A percentile compares a stretch with the other conserved stretches of the same genome.
These are phyloP conservation scores for Tuber umbilicatum DNA, from an alignment of 495 filamentous ascomycete species.

Conservation along the genomic window DNA sequence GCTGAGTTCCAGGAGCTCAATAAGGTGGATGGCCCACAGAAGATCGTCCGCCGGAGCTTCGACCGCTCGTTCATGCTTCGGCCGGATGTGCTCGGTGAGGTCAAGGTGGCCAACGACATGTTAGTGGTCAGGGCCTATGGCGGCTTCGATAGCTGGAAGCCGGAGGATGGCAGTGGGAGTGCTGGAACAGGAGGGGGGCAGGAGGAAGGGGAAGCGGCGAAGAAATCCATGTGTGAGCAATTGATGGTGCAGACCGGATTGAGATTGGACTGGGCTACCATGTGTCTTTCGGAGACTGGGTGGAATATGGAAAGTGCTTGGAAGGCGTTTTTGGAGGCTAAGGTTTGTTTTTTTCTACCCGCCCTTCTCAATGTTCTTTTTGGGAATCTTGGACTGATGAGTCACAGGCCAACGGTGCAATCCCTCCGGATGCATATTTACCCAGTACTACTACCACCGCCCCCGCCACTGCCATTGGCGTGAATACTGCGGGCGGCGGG, in stretches of 20 bases:
- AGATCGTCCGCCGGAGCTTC: conserved; percentile 63
- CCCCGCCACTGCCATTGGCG: conserved; percentile 3
- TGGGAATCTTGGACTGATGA: background rate
- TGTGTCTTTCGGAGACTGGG: conserved; percentile 62
- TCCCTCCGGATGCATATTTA: conserved; percentile 20
- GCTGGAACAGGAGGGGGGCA: conserved; percentile 6
- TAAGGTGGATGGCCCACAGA: conserved; percentile 45
- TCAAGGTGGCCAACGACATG: conserved; percentile 77
- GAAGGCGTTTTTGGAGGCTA: conserved; percentile 58
- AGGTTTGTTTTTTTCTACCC: conserved; percentile 35
- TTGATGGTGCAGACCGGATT: conserved; percentile 63
- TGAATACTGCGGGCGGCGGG: background rate
- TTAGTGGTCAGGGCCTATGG: conserved; percentile 63
- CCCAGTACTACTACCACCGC: conserved; percentile 13
- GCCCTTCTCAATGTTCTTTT: background rate
- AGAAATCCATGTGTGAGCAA: conserved; percentile 59
- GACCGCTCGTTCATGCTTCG: conserved; percentile 78
- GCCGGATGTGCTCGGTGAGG: conserved; percentile 57
- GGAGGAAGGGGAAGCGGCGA: conserved; percentile 47
- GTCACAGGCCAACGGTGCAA: conserved; percentile 23
- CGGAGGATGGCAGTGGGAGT: conserved; percentile 42
- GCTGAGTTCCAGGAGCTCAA: conserved; percentile 76
- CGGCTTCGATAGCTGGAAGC: conserved; percentile 55
- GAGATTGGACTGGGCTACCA: conserved; percentile 62
- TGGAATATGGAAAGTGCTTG: conserved; percentile 69